Evolutionary conservation across 306 rosid species (phyloP).

Genomic region (Citrullus amarus): DNA sequence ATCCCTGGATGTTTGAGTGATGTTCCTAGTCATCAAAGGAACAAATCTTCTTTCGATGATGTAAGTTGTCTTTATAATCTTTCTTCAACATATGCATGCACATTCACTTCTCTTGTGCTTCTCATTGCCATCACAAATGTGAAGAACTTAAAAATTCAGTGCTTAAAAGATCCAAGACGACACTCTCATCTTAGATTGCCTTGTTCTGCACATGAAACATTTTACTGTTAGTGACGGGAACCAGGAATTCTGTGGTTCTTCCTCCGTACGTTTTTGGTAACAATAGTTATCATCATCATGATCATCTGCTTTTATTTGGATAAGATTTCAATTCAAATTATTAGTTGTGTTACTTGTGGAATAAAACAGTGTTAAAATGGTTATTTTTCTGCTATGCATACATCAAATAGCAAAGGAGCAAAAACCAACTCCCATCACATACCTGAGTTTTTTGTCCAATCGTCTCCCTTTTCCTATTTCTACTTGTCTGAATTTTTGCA

Average conservation of each 20-base stretch:
- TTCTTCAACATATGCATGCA: not conserved
- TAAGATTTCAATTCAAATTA: not conserved
- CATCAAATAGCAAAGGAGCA: not conserved
- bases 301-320: not conserved
- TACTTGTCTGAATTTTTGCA: not conserved
- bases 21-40: conserved; percentile 62
- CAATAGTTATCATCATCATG: not conserved
- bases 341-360: not conserved
- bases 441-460: not conserved
- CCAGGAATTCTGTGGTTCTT: not conserved
- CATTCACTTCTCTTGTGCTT: conserved; percentile 1
- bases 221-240: not conserved
- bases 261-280: not conserved
- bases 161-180: not conserved
- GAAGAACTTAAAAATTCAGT: not conserved
- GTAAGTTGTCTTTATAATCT: conserved; percentile 38
- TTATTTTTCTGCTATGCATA: not conserved
- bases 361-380: not conserved
- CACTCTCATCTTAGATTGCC: not conserved
- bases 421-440: not conserved
- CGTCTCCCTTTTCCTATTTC: not conserved
- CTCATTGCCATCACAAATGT: not conserved
- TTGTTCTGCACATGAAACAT: not conserved
- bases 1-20: conserved; percentile 79
- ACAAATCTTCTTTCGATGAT: conserved; percentile 67